Conservation (phyloP, 768 basidiomycete species). For the Ramaria sp. region DNA sequence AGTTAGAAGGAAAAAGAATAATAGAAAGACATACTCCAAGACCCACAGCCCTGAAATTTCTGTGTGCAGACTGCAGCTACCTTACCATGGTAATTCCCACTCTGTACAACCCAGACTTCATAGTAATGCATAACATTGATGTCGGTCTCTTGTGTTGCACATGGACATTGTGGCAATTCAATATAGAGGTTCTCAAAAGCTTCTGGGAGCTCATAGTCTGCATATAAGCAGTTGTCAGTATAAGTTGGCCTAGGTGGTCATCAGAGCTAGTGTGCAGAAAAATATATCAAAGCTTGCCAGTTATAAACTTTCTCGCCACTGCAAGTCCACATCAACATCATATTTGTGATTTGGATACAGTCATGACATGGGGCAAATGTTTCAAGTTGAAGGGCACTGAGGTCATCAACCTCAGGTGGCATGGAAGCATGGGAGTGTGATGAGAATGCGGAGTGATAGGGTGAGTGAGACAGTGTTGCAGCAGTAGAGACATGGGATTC, state of each 20-base stretch:
- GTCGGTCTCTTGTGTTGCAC: neutral
- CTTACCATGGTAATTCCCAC: neutral
- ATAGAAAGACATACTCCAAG: neutral
- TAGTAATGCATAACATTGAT: neutral
- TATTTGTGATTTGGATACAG: neutral
- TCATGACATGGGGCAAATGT: neutral
- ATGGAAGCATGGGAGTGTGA: neutral
- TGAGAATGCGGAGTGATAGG: neutral
- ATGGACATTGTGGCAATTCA: neutral
- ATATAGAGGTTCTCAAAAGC: neutral
- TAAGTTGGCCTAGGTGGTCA: neutral
- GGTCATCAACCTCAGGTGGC: neutral
- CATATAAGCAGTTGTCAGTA: neutral
- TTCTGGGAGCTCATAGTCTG: neutral
- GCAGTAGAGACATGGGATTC: no score
- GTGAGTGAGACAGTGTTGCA: neutral
- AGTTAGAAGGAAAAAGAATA: neutral
- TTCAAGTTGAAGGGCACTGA: neutral
- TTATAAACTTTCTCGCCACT: neutral
- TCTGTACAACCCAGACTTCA: neutral
- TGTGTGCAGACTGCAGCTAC: neutral
- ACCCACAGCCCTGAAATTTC: neutral
- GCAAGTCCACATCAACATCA: neutral
- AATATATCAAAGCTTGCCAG: neutral
- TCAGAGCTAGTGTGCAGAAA: neutral